Conservation (phyloP, 495 filamentous ascomycete species). For the Tuber melanosporum region DNA sequence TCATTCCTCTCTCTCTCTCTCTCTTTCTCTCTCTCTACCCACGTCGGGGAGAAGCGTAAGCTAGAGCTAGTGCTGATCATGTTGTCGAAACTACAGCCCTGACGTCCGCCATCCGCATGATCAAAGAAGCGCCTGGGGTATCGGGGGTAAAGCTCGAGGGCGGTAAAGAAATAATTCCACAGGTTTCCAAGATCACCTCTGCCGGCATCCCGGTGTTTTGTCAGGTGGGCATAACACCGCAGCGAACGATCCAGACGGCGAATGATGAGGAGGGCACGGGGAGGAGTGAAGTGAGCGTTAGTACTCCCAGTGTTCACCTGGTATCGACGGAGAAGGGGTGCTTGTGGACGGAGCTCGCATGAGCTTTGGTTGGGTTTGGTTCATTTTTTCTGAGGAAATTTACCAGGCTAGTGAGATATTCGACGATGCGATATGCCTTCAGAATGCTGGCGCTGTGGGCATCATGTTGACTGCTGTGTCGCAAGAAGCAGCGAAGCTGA, state of each 20-base stretch:
- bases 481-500: slow-evolving; percentile 46
- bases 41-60: not conserved
- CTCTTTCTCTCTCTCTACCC: not conserved
- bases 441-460: slow-evolving; percentile 51
- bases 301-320: slow-evolving; percentile 16
- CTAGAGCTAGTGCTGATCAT: not conserved
- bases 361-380: not conserved
- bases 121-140: slow-evolving; percentile 73
- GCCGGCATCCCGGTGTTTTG: slow-evolving; percentile 94
- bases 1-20: not conserved
- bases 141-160: slow-evolving; percentile 91
- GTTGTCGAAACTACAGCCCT: slow-evolving; percentile 49
- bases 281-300: slow-evolving; percentile 45
- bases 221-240: slow-evolving; percentile 88
- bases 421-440: slow-evolving; percentile 65
- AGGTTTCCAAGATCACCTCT: slow-evolving; percentile 74
- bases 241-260: slow-evolving; percentile 71
- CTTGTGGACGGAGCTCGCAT: not conserved
- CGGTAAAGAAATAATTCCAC: slow-evolving; percentile 76
- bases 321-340: not conserved
- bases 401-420: slow-evolving; percentile 38
- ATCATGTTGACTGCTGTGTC: slow-evolving; percentile 37
- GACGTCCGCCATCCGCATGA: slow-evolving; percentile 72
- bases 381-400: slow-evolving; percentile 19
- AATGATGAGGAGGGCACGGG: slow-evolving; percentile 68